Evolutionary conservation across 192 early-diverging fungal species (phyloP), one percentile per base, ranked within the genome.

Genomic region (Coemansia sp.): DNA sequence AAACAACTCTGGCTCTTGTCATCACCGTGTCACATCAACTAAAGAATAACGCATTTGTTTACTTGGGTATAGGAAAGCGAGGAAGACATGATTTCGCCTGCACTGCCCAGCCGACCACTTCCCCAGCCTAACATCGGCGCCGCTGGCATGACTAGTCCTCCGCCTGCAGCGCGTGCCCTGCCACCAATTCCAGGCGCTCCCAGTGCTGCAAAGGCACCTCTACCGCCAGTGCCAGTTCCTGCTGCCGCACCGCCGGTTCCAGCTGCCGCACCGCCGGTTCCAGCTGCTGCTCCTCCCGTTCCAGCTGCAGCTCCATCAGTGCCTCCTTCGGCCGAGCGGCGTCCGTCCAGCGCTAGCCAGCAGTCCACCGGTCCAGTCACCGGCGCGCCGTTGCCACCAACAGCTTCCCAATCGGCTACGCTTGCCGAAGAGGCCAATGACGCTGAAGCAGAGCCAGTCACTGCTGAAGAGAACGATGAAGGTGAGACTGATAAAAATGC

Each of bases 101-200:
- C 59, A 9, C 46, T 57, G n/a, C 67, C 67, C 23, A 66, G 51
- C 59, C 51, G 60, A 54, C 73, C 73, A 13, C 45, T 66, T 49
- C 74, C 74, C 30, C 74, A 60, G 48, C 74, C 73, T 2, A 51
- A n/a, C 27, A 57, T 59, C 10, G 62, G 58, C 27, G 50, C 17
- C 30, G 30, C 50, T 3, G 11, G 38, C 10, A 7, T 55, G 53
- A 37, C 38, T 21, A 63, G 62, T n/a, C 67, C 67, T 21, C 56
- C 63, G 18, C 56, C 48, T 22, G 45, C 65, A 0, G 51, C 59
- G 13, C 66, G 56, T n/a, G 23, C 59, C 7, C 48, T 68, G 53
- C 66, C 66, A n/a, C 55, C 57, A 15, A 53, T 69, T 24, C 66
- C 66, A 11, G 34, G 21, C 40, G 17, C 53, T 38, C 25, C 56